Base-by-base conservation (phyloP, 2,329 filamentous ascomycete species). In the Hymenoscyphus scutula region DNA sequence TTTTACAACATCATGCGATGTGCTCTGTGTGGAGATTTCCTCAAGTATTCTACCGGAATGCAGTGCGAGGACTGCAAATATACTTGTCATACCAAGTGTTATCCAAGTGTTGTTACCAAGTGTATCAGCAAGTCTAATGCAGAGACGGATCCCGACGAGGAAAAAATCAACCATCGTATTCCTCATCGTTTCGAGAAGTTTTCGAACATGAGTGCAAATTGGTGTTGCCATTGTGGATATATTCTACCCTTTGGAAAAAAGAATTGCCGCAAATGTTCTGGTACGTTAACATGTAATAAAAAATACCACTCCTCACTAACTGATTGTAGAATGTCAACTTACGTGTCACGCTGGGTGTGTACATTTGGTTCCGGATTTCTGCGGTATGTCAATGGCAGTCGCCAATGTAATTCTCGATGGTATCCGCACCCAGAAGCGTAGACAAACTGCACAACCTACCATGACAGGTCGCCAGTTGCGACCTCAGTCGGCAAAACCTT, bases 1-100 rank as follows among this genome's bases (percentile, higher is more conserved):
- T 99, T 99, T 78, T 99, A 98, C 87, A 99, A 98, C 83, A 97
- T 99, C 74, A 99, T 99, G 95, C 94, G 95, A 66, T 99, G 95
- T 78, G 95, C 95, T 15, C 87, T 98, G 38, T 99, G 95, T 75
- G 95, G 93, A 64, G 95, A 99, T 70, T 98, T 99, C 74, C 89
- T 99, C 78, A 99, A 98, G 75, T 98, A 98, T 76, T 96, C 94
- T 56, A 91, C 95, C 25, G 95, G 95, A 65, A 99, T 99, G 94
- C 95, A 99, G 79, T 99, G 95, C 77, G 91, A 96, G 68, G 95
- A 99, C 78, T 99, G 95, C 89, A 98, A 98, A 79, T 98, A 98
- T 79, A 98, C 94, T 45, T 99, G 95, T 78, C 95, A 99, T 77
- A 94, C 92, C 72, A 97, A 98, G 78, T 99, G 95, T 76, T 99